Percentiles rank a stretch among this genome's conserved stretches.
These are phyloP conservation scores for Dipodascopsis tothii DNA, from an alignment of 805 yeast genomes.

Conservation along the genomic window DNA sequence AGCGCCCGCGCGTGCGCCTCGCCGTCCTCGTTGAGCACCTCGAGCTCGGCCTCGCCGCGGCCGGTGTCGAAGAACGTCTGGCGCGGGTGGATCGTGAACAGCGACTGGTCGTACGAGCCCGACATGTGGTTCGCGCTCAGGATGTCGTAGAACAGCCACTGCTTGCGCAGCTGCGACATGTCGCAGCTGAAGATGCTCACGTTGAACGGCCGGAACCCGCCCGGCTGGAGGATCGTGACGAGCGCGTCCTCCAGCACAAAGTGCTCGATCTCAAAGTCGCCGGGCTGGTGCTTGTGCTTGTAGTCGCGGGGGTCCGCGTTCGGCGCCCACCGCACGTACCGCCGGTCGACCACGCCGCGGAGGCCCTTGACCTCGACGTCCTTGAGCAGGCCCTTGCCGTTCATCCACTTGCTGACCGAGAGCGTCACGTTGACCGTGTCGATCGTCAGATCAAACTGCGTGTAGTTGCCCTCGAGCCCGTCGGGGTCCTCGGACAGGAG, in stretches of 20 bases:
- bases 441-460: conserved; percentile 87
- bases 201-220: conserved; percentile 70
- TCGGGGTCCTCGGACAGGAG: conserved; percentile 27
- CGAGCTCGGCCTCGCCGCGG: conserved; percentile 36
- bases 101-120: conserved; percentile 87
- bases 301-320: conserved; percentile 78
- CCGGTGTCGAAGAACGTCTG: conserved; percentile 42
- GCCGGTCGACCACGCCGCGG: conserved; percentile 87
- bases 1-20: neutral
- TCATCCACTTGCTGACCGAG: conserved; percentile 78
- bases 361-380: conserved; percentile 75
- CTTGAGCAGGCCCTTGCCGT: conserved; percentile 79
- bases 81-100: conserved; percentile 82
- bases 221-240: conserved; percentile 75
- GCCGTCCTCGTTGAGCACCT: conserved; percentile 6
- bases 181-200: conserved; percentile 86
- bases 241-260: conserved; percentile 79
- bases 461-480: conserved; percentile 73
- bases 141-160: conserved; percentile 87
- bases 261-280: conserved; percentile 86
- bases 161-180: conserved; percentile 69
- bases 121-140: conserved; percentile 75
- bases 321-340: conserved; percentile 75
- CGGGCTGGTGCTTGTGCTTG: conserved; percentile 64
- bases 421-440: conserved; percentile 76